Conservation (phyloP, 2,329 filamentous ascomycete species). For the Epichloe aotearoae region DNA sequence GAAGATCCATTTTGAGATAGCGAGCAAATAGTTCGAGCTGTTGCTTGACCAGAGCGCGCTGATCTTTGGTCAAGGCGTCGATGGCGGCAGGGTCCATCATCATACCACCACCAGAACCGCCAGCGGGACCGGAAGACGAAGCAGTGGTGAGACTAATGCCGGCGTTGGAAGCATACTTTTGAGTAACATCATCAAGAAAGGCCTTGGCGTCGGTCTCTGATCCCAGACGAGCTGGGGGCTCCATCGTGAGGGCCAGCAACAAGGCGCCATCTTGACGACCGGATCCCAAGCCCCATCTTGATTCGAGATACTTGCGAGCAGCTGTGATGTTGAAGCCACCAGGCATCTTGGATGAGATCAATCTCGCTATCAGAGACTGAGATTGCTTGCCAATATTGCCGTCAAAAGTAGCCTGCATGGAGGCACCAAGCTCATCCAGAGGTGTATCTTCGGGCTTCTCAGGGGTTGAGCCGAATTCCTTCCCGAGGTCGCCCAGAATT, state of each 20-base stretch:
- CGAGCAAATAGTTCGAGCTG: conserved; percentile 89
- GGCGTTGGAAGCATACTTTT: conserved; percentile 76
- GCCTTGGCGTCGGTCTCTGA: conserved; percentile 85
- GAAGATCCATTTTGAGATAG: conserved; percentile 94
- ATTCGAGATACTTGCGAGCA: conserved; percentile 89
- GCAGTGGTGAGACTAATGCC: conserved; percentile 75
- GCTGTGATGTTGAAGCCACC: conserved; percentile 98
- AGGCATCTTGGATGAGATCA: conserved; percentile 98
- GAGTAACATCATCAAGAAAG: conserved; percentile 75
- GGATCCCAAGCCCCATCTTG: conserved; percentile 74
- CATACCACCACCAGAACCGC: conserved; percentile 68
- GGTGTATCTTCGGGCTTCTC: conserved; percentile 98
- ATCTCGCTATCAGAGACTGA: conserved; percentile 76
- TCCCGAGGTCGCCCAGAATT: conserved; percentile 92
- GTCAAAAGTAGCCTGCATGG: conserved; percentile 98
- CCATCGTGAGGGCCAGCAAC: conserved; percentile 80
- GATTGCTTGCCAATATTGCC: conserved; percentile 96
- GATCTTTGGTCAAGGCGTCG: conserved; percentile 93
- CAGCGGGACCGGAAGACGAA: conserved; percentile 59
- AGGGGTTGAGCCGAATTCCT: conserved; percentile 95
- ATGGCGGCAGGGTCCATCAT: conserved; percentile 99
- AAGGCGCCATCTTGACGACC: conserved; percentile 88
- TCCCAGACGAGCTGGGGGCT: conserved; percentile 76
- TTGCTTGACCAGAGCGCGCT: conserved; percentile 92
- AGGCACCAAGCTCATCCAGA: conserved; percentile 82